A percentile compares a stretch with the other conserved stretches of the same genome.
phyloP scores from a whole-genome alignment of 2,329 filamentous ascomycete genomes.

The Fusarium caatingaense region DNA sequence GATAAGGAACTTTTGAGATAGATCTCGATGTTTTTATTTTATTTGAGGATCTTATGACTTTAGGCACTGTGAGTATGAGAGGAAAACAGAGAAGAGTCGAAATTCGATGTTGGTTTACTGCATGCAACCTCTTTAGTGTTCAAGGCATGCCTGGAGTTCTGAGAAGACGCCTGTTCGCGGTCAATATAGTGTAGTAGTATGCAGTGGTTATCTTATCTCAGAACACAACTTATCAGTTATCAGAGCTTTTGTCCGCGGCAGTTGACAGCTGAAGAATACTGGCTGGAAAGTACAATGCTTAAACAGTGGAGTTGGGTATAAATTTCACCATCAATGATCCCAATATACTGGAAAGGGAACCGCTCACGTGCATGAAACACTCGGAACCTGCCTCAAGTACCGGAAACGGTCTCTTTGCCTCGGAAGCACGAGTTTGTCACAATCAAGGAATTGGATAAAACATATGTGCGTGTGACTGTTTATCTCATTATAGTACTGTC shows the following conservation, averaged over 20 bases:
- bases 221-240: background rate
- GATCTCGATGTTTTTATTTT: conserved; percentile 19
- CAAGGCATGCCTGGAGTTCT: background rate
- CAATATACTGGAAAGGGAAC: background rate
- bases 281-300: background rate
- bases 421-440: conserved; percentile 6
- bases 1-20: conserved; percentile 27
- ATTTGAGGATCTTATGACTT: background rate
- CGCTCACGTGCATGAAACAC: conserved; percentile 4
- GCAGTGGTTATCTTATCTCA: background rate
- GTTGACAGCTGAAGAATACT: background rate
- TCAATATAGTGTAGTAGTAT: background rate
- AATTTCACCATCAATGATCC: background rate
- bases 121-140: background rate
- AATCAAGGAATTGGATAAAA: background rate
- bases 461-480: conserved; percentile 18
- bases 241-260: background rate
- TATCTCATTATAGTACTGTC: conserved; percentile 22
- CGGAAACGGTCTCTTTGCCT: background rate
- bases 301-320: conserved; percentile 8
- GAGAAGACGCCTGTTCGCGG: too few relatives aligned
- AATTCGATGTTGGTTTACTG: background rate
- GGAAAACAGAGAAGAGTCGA: background rate
- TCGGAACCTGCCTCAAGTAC: background rate
- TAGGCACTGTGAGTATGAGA: background rate